Percentiles rank a stretch among this genome's conserved stretches.
Evolutionary conservation across 495 filamentous ascomycete genomes (phyloP).

Genomic region (Niebla homalea): DNA sequence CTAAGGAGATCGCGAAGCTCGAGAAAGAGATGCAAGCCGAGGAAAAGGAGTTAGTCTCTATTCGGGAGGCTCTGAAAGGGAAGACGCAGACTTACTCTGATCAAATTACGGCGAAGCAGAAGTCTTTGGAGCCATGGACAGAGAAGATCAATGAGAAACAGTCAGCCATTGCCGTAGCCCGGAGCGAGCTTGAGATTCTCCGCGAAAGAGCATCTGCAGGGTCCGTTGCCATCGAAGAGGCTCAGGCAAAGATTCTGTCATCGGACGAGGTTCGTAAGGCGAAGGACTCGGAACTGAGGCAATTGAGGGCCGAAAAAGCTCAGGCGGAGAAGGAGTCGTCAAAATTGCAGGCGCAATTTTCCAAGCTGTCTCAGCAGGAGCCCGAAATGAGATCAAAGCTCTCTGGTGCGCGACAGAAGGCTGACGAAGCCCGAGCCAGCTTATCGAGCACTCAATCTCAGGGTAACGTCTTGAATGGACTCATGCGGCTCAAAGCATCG

Average conservation of each 20-base stretch:
- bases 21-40: slow-evolving; percentile 63
- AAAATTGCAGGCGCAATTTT: slow-evolving; percentile 55
- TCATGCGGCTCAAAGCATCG: slow-evolving; percentile 92
- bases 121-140: slow-evolving; percentile 90
- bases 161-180: slow-evolving; percentile 82
- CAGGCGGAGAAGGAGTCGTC: slow-evolving; percentile 60
- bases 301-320: slow-evolving; percentile 57
- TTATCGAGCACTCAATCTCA: slow-evolving; percentile 80
- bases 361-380: slow-evolving; percentile 59
- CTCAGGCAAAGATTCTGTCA: slow-evolving; percentile 59
- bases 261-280: slow-evolving; percentile 54
- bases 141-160: slow-evolving; percentile 93
- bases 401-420: slow-evolving; percentile 79
- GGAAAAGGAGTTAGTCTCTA: slow-evolving; percentile 64
- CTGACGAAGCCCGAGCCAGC: slow-evolving; percentile 85
- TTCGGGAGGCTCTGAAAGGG: slow-evolving; percentile 76
- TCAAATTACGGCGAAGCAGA: slow-evolving; percentile 82
- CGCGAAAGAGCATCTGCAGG: slow-evolving; percentile 79
- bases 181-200: slow-evolving; percentile 85
- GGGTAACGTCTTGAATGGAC: slow-evolving; percentile 76
- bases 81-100: slow-evolving; percentile 93
- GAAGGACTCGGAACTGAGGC: slow-evolving; percentile 64
- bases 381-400: slow-evolving; percentile 68
- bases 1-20: slow-evolving; percentile 52
- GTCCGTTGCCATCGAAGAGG: slow-evolving; percentile 67